Base-by-base conservation (phyloP, 2,329 filamentous ascomycete genomes). In the Zymoseptoria pseudotritici region DNA sequence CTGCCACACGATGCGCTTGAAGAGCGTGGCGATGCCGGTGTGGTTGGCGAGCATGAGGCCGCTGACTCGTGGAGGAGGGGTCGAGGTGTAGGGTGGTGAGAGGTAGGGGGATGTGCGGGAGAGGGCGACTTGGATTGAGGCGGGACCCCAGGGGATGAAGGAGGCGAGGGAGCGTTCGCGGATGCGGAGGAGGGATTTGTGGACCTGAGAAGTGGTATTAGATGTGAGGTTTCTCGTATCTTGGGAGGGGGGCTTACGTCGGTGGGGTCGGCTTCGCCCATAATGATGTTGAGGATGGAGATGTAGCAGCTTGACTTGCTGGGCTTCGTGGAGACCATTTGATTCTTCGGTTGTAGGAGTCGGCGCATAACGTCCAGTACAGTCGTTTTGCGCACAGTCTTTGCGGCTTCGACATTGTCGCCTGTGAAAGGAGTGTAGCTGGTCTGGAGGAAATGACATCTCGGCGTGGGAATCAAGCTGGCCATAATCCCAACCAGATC, bases 251-350 rank as follows among this genome's bases (percentile, higher is more conserved):
- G 31, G 42, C 75, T 66, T 70, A 83, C 90, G 76, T 99, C 95
- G 2, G 93, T 97, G 8, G 94, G 93, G 73, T 99, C 95, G 49
- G 95, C 94, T 75, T 99, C 94, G 70, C 94, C 94, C 79, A 97
- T 94, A 69, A 99, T 99, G 70, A 99, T 96, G 76, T 99, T 97
- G 64, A 99, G 81, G 68, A 99, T 97, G 54, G 91, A 96, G 72
- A 99, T 97, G 79, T 99, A 99, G 79, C 94, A 99, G 78, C 91
- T 97, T 79, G 91, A 95, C 79, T 97, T 97, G 70, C 89, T 90
- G 1, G 93, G 92, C 59, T 91, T 88, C 21, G 94, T 96, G 22
- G 92, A 96, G 53, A 99, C 94, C 94, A 99, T 99, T 73, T 95
- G 87, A 77, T 99, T 99, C 82, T 99, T 99, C 49, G 94, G 94